Evolutionary conservation across 2,329 filamentous ascomycete species (phyloP), one percentile per base, ranked within the genome.

Genomic region (Alternaria rosae): DNA sequence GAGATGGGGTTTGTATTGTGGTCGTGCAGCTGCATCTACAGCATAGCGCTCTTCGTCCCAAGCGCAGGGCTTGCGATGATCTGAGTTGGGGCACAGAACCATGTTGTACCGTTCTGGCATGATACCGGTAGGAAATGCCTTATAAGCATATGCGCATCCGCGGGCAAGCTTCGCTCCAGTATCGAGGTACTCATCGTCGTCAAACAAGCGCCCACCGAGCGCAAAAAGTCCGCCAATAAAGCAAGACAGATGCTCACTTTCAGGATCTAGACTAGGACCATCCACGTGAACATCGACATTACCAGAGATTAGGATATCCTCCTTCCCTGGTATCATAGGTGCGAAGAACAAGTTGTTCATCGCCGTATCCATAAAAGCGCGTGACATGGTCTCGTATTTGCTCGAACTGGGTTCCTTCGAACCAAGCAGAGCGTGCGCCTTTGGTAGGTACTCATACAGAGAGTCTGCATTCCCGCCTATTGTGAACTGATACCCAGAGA

Each of bases 211-310:
- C 38, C 86, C 84, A 5, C 85, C 87, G 1, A 89, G 77, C 0
- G 82, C 87, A 66, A 87, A 86, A 85, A 89, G 88, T 44, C 87
- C 87, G 13, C 87, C 87, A 4, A 84, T 81, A 70, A 88, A 89
- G 75, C 87, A 89, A 8, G 82, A 83, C 8, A 89, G 80, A 75
- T 89, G 87, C 50, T 86, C 83, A 44, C 83, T 85, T 69, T 88
- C 82, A 12, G 86, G 81, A 11, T 82, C 78, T 9, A 78, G 64
- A 5, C 56, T 67, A 6, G 70, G 56, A 10, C 66, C 52, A 4
- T 64, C 54, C 6, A 56, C 61, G 68, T 61, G 57, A 26, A 64
- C 51, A 20, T 66, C 62, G 2, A 82, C 78, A 41, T 82, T 79
- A 25, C 78, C 78, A 23, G 72, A 75, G 43, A 76, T 71, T 5